A percentile compares a stretch with the other conserved stretches of the same genome.
Conservation (phyloP, 768 basidiomycete species). For the Dioszegia aurantiaca region DNA sequence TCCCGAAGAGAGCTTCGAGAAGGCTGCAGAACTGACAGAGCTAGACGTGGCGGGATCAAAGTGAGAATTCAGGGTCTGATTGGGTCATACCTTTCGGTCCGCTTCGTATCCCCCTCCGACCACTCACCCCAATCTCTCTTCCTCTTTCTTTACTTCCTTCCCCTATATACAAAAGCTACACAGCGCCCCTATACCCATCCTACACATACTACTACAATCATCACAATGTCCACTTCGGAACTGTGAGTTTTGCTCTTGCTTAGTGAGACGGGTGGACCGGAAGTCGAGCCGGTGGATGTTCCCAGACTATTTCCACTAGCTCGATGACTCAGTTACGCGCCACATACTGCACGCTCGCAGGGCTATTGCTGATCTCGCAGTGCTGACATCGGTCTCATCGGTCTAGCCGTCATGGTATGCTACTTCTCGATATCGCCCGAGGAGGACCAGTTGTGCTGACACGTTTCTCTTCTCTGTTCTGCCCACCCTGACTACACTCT, state of each 20-base stretch:
- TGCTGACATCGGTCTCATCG: constrained; percentile 97
- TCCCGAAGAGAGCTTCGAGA: no score
- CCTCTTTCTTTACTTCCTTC: constrained; percentile 18
- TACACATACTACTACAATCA: constrained; percentile 5
- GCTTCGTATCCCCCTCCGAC: constrained; percentile 13
- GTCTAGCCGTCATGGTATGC: constrained; percentile 94
- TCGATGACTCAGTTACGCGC: no score
- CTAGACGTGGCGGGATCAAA: no score
- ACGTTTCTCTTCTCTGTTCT: constrained; percentile 17
- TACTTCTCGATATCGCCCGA: constrained; percentile 8
- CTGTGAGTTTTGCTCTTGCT: constrained; percentile 28
- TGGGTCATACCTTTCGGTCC: no score
- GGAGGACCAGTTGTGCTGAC: constrained; percentile 15
- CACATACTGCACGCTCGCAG: no score
- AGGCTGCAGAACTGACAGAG: no score
- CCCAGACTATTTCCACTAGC: no score
- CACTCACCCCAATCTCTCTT: constrained; percentile 15
- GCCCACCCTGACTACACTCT: not conserved
- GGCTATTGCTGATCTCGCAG: constrained; percentile 53
- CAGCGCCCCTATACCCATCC: constrained; percentile 3
- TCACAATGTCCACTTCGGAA: constrained; percentile 41
- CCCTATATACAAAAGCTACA: constrained; percentile 9
- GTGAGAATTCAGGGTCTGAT: no score
- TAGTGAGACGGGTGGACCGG: not conserved
- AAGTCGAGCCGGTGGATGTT: no score